phyloP scores from a whole-genome alignment of 108 stramenopile genomes.

The Stephanodiscus triporus region DNA sequence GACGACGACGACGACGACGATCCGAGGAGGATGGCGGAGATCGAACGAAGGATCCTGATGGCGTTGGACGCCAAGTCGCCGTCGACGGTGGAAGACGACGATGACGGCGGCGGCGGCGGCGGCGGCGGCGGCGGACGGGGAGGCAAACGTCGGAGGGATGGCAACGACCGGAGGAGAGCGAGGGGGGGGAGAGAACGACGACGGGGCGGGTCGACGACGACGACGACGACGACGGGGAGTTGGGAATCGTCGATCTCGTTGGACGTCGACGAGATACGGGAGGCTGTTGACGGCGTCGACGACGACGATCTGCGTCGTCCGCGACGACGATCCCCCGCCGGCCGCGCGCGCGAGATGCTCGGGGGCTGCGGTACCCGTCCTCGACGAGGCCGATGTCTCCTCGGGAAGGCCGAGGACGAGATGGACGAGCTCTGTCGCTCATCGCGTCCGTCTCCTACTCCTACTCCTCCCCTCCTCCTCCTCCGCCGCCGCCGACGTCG shows the following conservation, averaged over 20 bases:
- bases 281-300: constrained; percentile 18
- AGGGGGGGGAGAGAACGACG: constrained; percentile 32
- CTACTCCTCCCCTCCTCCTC: neutral
- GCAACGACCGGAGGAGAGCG: constrained; percentile 32
- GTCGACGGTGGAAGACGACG: neutral
- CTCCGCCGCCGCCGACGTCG: neutral
- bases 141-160: neutral
- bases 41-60: constrained; percentile 65
- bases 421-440: constrained; percentile 71
- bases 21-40: constrained; percentile 36
- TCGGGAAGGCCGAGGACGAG: constrained; percentile 73
- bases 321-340: no score
- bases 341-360: constrained; percentile 65
- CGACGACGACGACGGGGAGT: neutral
- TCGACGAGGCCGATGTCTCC: constrained; percentile 97
- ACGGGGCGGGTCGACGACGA: neutral
- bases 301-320: constrained; percentile 57
- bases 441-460: constrained; percentile 28
- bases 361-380: constrained; percentile 66
- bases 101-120: neutral
- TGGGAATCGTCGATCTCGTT: constrained; percentile 50
- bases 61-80: constrained; percentile 53
- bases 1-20: constrained; percentile 6
- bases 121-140: constrained; percentile 3
- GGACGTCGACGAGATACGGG: constrained; percentile 58